phyloP scores from a whole-genome alignment of 2,329 filamentous ascomycete genomes.

The Fusarium sp. region DNA sequence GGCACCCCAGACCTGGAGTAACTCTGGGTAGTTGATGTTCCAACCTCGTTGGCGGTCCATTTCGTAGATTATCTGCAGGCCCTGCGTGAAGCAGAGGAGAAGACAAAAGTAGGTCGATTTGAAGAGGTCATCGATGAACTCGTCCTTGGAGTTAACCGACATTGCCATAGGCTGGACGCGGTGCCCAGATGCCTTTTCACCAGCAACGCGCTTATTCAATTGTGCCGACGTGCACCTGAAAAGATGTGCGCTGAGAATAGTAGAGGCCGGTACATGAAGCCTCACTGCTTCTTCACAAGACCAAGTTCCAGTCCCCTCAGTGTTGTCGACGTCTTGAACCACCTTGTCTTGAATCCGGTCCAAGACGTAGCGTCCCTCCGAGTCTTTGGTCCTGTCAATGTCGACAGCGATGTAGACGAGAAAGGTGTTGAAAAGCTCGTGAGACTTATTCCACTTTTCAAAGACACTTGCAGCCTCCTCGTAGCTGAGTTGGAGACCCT shows the following conservation, averaged over 20 bases:
- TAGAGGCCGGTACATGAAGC: neutral
- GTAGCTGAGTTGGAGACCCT: neutral
- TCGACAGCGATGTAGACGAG: neutral
- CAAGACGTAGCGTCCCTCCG: rapidly evolving
- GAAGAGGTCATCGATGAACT: neutral
- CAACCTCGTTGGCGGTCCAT: constrained; percentile 8
- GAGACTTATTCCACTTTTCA: neutral
- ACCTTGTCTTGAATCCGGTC: neutral
- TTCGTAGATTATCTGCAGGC: neutral
- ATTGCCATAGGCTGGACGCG: neutral
- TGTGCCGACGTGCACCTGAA: neutral
- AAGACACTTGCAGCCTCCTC: neutral
- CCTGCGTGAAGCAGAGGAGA: neutral
- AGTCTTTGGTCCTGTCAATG: neutral
- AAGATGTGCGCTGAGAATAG: constrained; percentile 7
- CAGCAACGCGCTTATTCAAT: neutral
- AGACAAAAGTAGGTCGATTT: neutral
- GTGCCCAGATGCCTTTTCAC: neutral
- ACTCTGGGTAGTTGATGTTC: neutral
- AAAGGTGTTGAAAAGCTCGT: neutral
- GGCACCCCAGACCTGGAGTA: neutral
- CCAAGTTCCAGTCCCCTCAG: constrained; percentile 10
- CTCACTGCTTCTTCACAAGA: constrained; percentile 14
- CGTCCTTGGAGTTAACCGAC: neutral
- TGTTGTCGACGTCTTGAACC: neutral